Base-by-base conservation (phyloP, 2,329 filamentous ascomycete genomes). In the Neoascochyta sp. region DNA sequence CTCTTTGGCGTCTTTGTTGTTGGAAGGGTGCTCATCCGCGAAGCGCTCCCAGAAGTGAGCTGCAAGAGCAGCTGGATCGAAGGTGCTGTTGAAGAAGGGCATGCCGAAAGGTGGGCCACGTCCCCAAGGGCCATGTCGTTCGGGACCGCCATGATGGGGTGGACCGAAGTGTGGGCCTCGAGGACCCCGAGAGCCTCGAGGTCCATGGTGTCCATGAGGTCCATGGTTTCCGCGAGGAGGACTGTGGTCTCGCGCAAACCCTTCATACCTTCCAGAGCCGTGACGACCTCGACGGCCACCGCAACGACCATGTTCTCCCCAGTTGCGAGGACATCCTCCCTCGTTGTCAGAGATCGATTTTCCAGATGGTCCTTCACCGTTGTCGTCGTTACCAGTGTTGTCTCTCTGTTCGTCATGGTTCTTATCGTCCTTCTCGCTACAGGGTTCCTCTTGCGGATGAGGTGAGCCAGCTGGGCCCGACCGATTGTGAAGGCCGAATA, bases 1-100 rank as follows among this genome's bases (percentile, higher is more conserved):
- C 7, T 47, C 47, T 10, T 43, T 43, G 15, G 41, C 34, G 7
- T 32, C 36, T 29, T 35, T 32, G 24, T 41, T 39, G 19, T 44
- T 46, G 20, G 41, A 35, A 0, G 36, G 26, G 7, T 45, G 32
- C 7, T 32, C 18, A 8, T 46, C 41, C 12, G 45, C 60, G 36
- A 69, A 66, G 9, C 42, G 45, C 10, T 38, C 42, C 33, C 43
- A 52, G 29, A 69, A 47, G 5, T 64, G 36, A n/a, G 41, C 43
- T n/a, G 56, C 57, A 6, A 67, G 40, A 9, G 35, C 31, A 7
- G 44, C 38, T 9, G 57, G 49, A 24, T 55, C 39, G 24, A 53
- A 57, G 2, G 36, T 43, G 14, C 33, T 36, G 28, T 38, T 43
- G n/a, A 22, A 11, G 24, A 24, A 29, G 3, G 16, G 21, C 9